Evolutionary conservation across 176 grass and related monocot genomes (phyloP), one percentile per base, ranked within the genome.

Genomic region (Carex kokanica): DNA sequence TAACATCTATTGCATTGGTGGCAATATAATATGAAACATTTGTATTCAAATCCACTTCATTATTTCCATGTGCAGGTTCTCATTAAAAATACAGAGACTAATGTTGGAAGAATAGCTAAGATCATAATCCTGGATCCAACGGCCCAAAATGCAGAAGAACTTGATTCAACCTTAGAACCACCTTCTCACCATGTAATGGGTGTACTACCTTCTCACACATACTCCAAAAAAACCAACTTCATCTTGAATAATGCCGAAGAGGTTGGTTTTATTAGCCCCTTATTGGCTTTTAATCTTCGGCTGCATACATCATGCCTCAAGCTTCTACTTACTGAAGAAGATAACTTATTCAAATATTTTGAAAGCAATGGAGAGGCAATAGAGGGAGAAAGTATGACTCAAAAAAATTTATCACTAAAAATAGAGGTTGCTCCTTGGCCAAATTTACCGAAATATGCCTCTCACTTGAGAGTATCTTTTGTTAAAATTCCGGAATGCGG

Each of bases 231-330:
- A 13, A 17, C 51, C 24, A 43, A 36, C 65, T 15, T 47, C 12
- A 68, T 84, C 2, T 74, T 63, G 41, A 81, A 91, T 79, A 61
- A 82, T 67, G 38, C 21, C 8, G 53, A 83, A 71, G 85, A 89
- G 56, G 78, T 95, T 70, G 93, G 87, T 73, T 95, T 91, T 89
- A 43, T 93, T 40, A 95, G 88, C 85, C 96, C 93, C 64, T 83
- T 99, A 60, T 63, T 99, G 81, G 96, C 96, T n/a, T 99, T 95
- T 86, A 99, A 99, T 75, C 88, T 95, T 41, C 91, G 96, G 40
- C 47, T 95, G 43, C 93, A 99, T 90, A 57, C 94, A 68, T 91
- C 91, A 62, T 92, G 86, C 74, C 84, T 95, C 75, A 91, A 90
- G 70, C 66, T 93, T 91, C 84, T 91, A 84, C 85, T 95, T 81